phyloP scores from a whole-genome alignment of 768 basidiomycete species.

The Naganishia onofrii region DNA sequence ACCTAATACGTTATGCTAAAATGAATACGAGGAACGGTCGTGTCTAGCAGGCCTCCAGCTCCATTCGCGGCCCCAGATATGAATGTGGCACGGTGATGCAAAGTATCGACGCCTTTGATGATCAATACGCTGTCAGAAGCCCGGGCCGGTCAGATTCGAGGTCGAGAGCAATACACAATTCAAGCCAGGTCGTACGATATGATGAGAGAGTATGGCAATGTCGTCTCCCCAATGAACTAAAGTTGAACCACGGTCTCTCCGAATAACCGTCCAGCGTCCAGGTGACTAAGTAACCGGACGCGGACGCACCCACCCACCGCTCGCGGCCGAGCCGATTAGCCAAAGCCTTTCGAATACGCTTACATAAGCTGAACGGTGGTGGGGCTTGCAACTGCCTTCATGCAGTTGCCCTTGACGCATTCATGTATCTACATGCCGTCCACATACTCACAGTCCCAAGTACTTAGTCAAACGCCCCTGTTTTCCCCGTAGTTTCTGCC shows the following conservation, averaged over 20 bases:
- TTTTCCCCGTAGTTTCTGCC: too few species aligned
- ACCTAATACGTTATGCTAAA: neutral
- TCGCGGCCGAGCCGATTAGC: neutral
- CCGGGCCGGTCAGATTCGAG: neutral
- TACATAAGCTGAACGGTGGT: neutral
- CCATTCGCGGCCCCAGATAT: neutral
- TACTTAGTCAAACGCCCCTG: too few species aligned
- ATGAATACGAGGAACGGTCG: neutral
- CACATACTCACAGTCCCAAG: too few species aligned
- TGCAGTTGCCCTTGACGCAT: too few species aligned
- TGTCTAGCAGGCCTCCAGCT: neutral
- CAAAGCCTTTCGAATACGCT: neutral
- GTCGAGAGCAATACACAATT: neutral
- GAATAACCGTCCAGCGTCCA: neutral
- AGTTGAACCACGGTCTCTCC: neutral
- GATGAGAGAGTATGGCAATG: neutral
- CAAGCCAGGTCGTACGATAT: neutral
- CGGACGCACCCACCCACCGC: constrained; percentile 7
- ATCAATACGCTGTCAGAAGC: neutral
- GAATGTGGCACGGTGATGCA: neutral
- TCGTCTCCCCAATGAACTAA: neutral
- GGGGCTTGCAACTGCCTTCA: too few species aligned
- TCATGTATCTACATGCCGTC: too few species aligned
- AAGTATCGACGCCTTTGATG: neutral
- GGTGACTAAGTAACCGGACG: neutral